Base-by-base conservation (phyloP, 129 eudicot genomes). In the Ambrosia artemisiifolia region DNA sequence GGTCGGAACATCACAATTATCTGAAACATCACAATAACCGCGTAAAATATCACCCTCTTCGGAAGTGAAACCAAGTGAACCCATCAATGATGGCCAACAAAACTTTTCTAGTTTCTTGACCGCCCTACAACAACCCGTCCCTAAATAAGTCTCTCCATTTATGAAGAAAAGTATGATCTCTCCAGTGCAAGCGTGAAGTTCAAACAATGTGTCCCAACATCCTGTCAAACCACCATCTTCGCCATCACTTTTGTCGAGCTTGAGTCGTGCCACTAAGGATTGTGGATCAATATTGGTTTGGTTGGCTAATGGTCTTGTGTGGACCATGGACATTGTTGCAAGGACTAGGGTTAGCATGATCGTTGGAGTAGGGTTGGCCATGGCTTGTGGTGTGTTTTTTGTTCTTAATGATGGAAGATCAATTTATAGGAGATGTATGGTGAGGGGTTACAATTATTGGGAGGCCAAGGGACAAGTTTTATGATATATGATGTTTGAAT, bases 1-100 rank as follows among this genome's bases (percentile, higher is more conserved):
- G 14, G 49, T 54, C 1, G 87, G 74, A 51, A 20, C 78, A 7
- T 62, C 34, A 51, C 48, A 32, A 6, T 47, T 60, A 10, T 55
- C 62, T 0, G 83, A 70, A 18, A 79, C 76, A 72, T 88, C 91
- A 62, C 96, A 88, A 55, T 83, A 88, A n/a, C 91, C 96, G n/a
- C 70, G 86, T 32, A 88, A 85, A 11, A 86, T 71, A 19, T 86
- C 85, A 13, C 85, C 87, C 77, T 88, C 96, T 80, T 86, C 67
- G 1, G 82, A 30, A 3, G 82, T 81, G 44, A 65, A 83, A 24
- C 96, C 96, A 3, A 88, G 71, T 30, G 89, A 75, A 3, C 83
- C 81, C 42, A 88, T 78, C 87, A 86, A 81, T 1, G 85, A 47
- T 2, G 96, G 87, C 91, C 96, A 86, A 28, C 96, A 88, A 5